These are phyloP conservation scores for Carex myosuroides DNA, from an alignment of 176 grass and related monocot species.

Conservation along the genomic window DNA sequence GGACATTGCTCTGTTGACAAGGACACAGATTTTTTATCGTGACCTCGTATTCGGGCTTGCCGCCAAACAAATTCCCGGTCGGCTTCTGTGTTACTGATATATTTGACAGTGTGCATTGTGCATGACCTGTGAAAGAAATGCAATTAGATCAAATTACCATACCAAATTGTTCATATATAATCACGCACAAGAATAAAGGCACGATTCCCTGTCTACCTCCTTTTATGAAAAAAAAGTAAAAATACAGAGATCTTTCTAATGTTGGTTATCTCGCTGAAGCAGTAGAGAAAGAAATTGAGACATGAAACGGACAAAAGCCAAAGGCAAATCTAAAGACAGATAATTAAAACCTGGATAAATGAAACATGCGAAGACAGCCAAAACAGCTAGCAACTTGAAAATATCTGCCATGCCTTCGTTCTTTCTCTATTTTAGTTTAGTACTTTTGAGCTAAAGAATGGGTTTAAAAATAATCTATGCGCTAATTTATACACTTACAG, in stretches of 20 bases:
- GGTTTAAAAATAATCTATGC: background rate
- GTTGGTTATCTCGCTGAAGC: background rate
- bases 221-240: background rate
- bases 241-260: background rate
- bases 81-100: background rate
- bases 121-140: background rate
- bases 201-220: background rate
- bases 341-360: background rate
- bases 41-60: background rate
- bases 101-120: background rate
- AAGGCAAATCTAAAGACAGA: background rate
- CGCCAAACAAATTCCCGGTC: background rate
- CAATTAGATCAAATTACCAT: background rate
- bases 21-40: background rate
- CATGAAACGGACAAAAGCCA: background rate
- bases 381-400: conserved; percentile 1
- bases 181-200: too few species aligned
- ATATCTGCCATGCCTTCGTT: conserved; percentile 1
- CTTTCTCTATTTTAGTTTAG: background rate
- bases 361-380: background rate
- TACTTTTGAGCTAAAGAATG: background rate
- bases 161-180: background rate
- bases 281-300: background rate
- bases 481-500: background rate
- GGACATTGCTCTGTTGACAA: background rate